Conservation (phyloP, 106 monocot genomes). For the Dendrobium catenatum region DNA sequence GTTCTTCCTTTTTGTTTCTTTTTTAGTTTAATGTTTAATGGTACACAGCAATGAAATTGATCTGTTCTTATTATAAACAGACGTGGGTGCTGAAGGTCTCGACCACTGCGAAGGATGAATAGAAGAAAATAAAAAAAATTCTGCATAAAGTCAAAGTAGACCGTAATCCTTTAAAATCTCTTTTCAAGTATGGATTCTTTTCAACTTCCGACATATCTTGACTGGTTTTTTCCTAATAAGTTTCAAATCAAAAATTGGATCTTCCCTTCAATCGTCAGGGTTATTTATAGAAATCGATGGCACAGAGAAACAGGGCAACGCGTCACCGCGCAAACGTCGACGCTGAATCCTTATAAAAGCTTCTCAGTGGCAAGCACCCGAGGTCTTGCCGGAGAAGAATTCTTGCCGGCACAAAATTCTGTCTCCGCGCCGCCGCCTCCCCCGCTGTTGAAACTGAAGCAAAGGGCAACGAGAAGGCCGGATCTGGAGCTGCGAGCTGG, state of each 20-base stretch:
- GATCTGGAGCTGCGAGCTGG: background rate
- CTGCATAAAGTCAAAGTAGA: conserved; percentile 48
- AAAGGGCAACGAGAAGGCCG: conserved; percentile 1
- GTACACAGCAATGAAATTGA: background rate
- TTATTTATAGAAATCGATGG: conserved; percentile 27
- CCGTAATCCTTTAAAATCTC: conserved; percentile 31
- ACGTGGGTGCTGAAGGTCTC: conserved; percentile 52
- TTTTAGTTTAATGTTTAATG: background rate
- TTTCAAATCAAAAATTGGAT: conserved; percentile 4
- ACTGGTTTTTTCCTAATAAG: background rate
- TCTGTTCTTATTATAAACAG: conserved; percentile 14
- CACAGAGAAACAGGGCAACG: conserved; percentile 46
- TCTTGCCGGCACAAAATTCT: background rate
- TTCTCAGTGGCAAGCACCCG: conserved; percentile 52
- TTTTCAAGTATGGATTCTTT: background rate
- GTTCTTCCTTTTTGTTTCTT: background rate
- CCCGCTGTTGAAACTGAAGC: background rate
- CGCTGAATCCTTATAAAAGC: conserved; percentile 40
- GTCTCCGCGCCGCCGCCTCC: background rate
- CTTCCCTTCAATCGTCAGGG: conserved; percentile 17
- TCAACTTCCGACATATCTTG: background rate
- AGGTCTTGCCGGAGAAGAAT: conserved; percentile 47
- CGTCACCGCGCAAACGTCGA: conserved; percentile 48
- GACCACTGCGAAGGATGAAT: conserved; percentile 48
- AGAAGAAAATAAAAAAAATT: conserved; percentile 21